Conservation (phyloP, 768 basidiomycete genomes). For the Xerocomellus chrysenteron region DNA sequence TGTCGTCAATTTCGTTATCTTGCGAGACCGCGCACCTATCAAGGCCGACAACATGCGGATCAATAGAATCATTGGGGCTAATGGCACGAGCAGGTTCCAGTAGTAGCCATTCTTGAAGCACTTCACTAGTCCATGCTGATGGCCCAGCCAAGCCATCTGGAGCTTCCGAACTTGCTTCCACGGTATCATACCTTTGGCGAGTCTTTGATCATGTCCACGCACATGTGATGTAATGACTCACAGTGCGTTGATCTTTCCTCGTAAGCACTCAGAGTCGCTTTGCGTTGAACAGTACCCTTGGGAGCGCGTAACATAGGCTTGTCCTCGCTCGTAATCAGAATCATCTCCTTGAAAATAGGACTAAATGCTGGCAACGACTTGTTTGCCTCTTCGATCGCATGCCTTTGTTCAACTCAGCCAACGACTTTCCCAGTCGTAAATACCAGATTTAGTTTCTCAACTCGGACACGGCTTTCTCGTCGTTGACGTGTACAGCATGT, state of each 20-base stretch:
- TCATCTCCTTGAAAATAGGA: conserved; percentile 53
- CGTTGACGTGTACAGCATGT: conserved; percentile 17
- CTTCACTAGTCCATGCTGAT: conserved; percentile 20
- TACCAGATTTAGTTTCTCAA: conserved; percentile 36
- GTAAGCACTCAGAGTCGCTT: conserved; percentile 40
- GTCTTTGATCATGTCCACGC: neutral
- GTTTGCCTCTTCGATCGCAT: conserved; percentile 46
- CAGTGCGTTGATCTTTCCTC: conserved; percentile 46
- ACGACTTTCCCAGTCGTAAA: neutral
- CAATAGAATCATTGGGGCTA: conserved; percentile 1
- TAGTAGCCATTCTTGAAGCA: conserved; percentile 27
- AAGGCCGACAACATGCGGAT: conserved; percentile 30
- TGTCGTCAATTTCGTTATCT: neutral
- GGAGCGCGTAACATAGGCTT: conserved; percentile 46
- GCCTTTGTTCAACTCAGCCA: conserved; percentile 24
- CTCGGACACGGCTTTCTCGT: conserved; percentile 24
- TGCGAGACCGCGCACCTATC: conserved; percentile 31
- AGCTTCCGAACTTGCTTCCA: conserved; percentile 26
- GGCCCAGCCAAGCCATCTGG: conserved; percentile 26
- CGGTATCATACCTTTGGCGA: conserved; percentile 29
- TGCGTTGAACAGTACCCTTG: conserved; percentile 47
- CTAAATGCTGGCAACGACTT: conserved; percentile 40
- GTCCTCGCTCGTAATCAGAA: conserved; percentile 39
- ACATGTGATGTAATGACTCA: conserved; percentile 19
- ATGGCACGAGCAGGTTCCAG: conserved; percentile 22